Percentiles rank a stretch among this genome's conserved stretches.
Conservation (phyloP, 2,329 filamentous ascomycete species). For the Penicillium italicum region DNA sequence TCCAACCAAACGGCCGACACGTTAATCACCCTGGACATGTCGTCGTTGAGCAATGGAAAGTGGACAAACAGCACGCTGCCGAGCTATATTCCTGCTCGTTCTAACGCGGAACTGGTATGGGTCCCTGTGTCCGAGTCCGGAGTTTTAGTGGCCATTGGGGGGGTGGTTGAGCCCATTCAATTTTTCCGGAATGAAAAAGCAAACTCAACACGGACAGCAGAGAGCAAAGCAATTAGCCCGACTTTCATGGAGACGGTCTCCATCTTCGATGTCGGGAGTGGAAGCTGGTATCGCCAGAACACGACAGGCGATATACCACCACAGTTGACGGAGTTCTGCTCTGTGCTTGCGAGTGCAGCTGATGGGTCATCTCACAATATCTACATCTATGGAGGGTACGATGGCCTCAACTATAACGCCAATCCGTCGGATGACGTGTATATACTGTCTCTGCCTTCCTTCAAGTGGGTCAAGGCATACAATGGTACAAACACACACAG, state of each 20-base stretch:
- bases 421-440: slow-evolving; percentile 41
- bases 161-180: slow-evolving; percentile 29
- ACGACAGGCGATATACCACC: slow-evolving; percentile 39
- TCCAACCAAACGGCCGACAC: slow-evolving; percentile 48
- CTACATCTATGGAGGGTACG: slow-evolving; percentile 49
- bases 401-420: slow-evolving; percentile 30
- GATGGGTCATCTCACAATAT: slow-evolving; percentile 47
- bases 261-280: slow-evolving; percentile 39
- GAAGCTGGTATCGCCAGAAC: slow-evolving; percentile 40
- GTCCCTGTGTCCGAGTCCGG: slow-evolving; percentile 39
- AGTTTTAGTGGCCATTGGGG: slow-evolving; percentile 40
- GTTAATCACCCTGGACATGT: slow-evolving; percentile 61
- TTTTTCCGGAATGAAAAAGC: slow-evolving; percentile 10
- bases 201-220: slow-evolving; percentile 4
- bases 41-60: slow-evolving; percentile 44
- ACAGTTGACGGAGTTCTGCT: slow-evolving; percentile 39
- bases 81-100: slow-evolving; percentile 50
- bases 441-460: slow-evolving; percentile 22
- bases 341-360: slow-evolving; percentile 37
- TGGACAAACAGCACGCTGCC: slow-evolving; percentile 60
- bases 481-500: slow-evolving; percentile 17
- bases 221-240: slow-evolving; percentile 22
- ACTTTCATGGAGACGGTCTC: slow-evolving; percentile 38
- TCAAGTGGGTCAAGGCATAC: slow-evolving; percentile 20
- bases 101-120: slow-evolving; percentile 66